Conservation (phyloP, 192 early-diverging fungal genomes). For the Glomus cerebriforme region DNA sequence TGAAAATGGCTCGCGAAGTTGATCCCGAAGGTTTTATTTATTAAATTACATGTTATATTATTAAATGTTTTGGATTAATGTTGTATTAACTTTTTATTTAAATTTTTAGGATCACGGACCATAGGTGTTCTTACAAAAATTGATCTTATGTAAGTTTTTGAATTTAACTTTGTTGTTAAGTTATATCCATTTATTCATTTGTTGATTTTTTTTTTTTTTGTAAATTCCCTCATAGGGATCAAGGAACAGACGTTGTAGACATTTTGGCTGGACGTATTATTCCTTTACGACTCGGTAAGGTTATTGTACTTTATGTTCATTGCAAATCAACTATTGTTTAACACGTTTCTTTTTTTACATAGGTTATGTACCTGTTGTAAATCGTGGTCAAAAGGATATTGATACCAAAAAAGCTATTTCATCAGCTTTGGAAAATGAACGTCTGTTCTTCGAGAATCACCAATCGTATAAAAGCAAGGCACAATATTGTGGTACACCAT, state of each 20-base stretch:
- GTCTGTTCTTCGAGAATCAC: conserved; percentile 94
- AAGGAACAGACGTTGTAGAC: conserved; percentile 99
- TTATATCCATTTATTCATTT: neutral
- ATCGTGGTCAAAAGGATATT: conserved; percentile 98
- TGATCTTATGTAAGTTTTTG: conserved; percentile 82
- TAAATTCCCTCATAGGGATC: conserved; percentile 56
- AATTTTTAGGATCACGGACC: conserved; percentile 69
- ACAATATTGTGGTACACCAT: conserved; percentile 98
- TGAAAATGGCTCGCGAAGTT: conserved; percentile 97
- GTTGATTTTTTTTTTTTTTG: too few species aligned
- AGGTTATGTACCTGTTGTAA: conserved; percentile 99
- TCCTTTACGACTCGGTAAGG: conserved; percentile 85
- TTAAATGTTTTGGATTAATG: neutral
- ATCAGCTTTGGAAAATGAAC: conserved; percentile 86
- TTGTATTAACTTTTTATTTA: neutral
- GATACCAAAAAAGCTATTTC: conserved; percentile 89
- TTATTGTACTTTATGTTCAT: conserved; percentile 10
- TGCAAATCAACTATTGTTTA: neutral
- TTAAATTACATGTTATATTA: neutral
- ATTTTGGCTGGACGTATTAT: conserved; percentile 97
- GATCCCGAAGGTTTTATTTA: conserved; percentile 89
- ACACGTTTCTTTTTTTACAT: neutral
- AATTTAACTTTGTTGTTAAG: neutral
- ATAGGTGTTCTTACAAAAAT: conserved; percentile 99
- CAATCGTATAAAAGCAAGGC: conserved; percentile 93